Evolutionary conservation across 164 flowering plant genomes (phyloP), one percentile per base, ranked within the genome.

Genomic region (Santalum album): DNA sequence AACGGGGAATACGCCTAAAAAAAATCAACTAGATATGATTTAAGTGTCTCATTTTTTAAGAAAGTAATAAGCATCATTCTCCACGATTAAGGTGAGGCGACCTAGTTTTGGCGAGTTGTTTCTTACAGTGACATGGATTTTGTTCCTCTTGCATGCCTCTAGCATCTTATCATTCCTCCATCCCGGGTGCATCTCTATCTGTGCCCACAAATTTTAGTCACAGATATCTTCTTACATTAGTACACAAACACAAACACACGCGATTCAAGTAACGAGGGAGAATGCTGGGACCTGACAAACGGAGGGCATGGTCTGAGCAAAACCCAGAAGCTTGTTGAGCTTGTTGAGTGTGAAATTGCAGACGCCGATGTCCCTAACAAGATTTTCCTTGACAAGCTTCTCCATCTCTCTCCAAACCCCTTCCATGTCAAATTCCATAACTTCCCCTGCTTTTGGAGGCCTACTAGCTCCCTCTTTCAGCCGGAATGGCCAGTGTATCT

Each of bases 161-260:
- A 81, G 65, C 76, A 84, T 77, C 46, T 79, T 77, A 43, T 79
- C 84, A 29, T 81, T 81, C 56, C 81, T 74, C 87, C 84, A 81
- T 9, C 84, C 84, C 0, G 86, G 87, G 53, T 84, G 86, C 87
- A 83, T 83, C 59, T 83, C 86, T 81, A 81, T 73, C 86, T 80
- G 56, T 45, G 15, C 1, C 43, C 26, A 42, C 45, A 29, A 29
- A 3, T 29, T 29, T 29, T n/a, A n/a, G n/a, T n/a, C n/a, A n/a
- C n/a, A n/a, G n/a, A n/a, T n/a, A n/a, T n/a, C n/a, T n/a, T n/a
- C n/a, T n/a, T 32, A 11, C 11, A 11, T 5, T 32, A 5, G 7
- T 32, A 11, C 7, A 5, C 5, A 11, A 32, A 11, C 35, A 5
- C 11, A 11, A 32, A 11, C 35, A 32, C 5, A 2, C 40, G 15